A percentile compares a stretch with the other conserved stretches of the same genome.
These are phyloP conservation scores for Amylostereum areolatum DNA, from an alignment of 1,284 basidiomycete genomes.

Conservation along the genomic window DNA sequence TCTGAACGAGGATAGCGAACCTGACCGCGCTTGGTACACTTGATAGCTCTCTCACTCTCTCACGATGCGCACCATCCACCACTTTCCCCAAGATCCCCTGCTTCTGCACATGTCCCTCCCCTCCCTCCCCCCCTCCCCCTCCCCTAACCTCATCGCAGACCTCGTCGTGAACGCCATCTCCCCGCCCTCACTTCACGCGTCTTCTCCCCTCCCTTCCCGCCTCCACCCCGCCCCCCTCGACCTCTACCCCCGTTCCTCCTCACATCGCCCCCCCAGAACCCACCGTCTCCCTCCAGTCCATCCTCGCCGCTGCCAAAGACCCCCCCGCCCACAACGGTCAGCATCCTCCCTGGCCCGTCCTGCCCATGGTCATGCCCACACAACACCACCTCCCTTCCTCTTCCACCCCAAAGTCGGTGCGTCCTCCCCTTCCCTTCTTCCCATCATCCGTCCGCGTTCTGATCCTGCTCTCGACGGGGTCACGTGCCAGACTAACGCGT, in stretches of 20 bases:
- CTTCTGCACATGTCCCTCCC: slow-evolving; percentile 12
- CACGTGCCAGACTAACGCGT: slow-evolving; percentile 18
- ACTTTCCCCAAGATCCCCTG: slow-evolving; percentile 24
- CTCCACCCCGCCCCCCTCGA: slow-evolving; percentile 15
- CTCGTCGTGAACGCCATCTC: slow-evolving; percentile 34
- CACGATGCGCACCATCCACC: slow-evolving; percentile 5
- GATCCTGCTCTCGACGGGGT: neutral
- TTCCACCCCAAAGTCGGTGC: slow-evolving; percentile 10
- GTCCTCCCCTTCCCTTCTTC: neutral
- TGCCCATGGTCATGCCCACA: slow-evolving; percentile 14
- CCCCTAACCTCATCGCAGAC: slow-evolving; percentile 29
- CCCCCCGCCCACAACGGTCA: slow-evolving; percentile 30
- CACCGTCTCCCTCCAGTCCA: slow-evolving; percentile 58
- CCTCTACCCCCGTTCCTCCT: slow-evolving; percentile 9
- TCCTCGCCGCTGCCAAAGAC: slow-evolving; percentile 43
- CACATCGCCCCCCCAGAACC: slow-evolving; percentile 32
- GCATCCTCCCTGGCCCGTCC: slow-evolving; percentile 32
- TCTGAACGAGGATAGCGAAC: too few species aligned
- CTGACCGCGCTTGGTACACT: too few species aligned
- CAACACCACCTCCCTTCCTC: slow-evolving; percentile 14
- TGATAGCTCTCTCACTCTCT: too few species aligned
- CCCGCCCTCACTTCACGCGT: slow-evolving; percentile 19
- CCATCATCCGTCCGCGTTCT: neutral
- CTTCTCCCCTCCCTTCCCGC: slow-evolving; percentile 26
- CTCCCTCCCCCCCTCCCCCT: slow-evolving; percentile 32